A percentile compares a stretch with the other conserved stretches of the same genome.
phyloP scores from a whole-genome alignment of 2,329 filamentous ascomycete species.

The Ophiostoma sp. region DNA sequence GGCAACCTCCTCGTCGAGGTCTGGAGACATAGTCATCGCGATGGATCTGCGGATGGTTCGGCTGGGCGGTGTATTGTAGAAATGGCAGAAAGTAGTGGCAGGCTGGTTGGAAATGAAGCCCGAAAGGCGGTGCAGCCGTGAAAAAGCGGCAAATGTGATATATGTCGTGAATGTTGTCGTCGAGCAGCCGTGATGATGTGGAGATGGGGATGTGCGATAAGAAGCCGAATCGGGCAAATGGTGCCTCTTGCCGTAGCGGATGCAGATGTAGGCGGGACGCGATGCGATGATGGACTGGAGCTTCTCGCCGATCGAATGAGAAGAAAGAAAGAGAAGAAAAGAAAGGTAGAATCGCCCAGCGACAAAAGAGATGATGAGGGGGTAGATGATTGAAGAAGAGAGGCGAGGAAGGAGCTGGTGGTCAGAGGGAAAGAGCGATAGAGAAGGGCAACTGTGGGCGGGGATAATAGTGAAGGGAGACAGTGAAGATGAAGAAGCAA shows the following conservation, averaged over 20 bases:
- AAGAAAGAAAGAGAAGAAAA: not conserved
- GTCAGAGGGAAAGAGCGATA: slow-evolving; percentile 16
- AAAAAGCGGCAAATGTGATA: not conserved
- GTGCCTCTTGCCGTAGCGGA: not conserved
- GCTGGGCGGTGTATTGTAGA: not conserved
- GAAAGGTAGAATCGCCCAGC: not conserved
- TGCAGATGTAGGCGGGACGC: not conserved
- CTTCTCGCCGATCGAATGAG: not conserved
- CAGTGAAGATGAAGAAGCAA: not conserved
- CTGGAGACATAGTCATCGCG: not conserved
- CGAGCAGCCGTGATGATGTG: not conserved
- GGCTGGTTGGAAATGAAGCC: not conserved
- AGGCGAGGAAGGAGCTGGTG: slow-evolving; percentile 2
- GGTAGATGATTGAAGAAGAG: not conserved
- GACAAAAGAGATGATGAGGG: not conserved
- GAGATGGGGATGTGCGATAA: not conserved
- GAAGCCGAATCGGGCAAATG: not conserved
- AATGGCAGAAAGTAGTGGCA: not conserved
- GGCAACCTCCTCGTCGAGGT: not conserved
- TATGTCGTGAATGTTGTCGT: not conserved
- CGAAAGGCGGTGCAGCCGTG: not conserved
- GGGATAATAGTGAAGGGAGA: slow-evolving; percentile 19
- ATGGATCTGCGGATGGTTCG: not conserved
- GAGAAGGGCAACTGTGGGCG: not conserved
- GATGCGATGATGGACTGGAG: not conserved